These are phyloP conservation scores for Hygrophila difformis DNA, from an alignment of 257 asterid species.

Conservation along the genomic window DNA sequence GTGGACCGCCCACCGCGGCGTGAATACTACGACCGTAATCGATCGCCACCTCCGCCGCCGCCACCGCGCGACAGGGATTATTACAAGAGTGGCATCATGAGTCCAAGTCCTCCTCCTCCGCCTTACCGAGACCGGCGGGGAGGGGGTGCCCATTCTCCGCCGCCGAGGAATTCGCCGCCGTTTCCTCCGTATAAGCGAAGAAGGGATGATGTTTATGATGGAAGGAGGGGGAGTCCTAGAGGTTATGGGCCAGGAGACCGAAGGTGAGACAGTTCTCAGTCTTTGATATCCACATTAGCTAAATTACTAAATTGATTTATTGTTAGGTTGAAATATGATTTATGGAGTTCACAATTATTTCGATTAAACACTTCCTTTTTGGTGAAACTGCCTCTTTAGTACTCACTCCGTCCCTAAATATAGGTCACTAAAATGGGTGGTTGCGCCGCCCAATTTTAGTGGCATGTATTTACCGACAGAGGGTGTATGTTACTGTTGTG, in stretches of 20 bases:
- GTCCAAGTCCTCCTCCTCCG: constrained; percentile 89
- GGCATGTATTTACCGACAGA: no score
- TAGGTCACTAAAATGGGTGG: no score
- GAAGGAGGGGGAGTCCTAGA: constrained; percentile 88
- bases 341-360: no score
- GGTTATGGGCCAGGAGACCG: constrained; percentile 79
- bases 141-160: constrained; percentile 67
- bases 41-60: constrained; percentile 74
- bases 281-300: no score
- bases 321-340: no score
- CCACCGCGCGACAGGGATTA: constrained; percentile 60
- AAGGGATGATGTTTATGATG: constrained; percentile 69
- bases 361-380: no score
- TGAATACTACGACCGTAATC: constrained; percentile 60
- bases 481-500: no score
- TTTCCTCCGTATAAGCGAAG: constrained; percentile 70
- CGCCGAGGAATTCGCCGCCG: constrained; percentile 47
- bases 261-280: constrained; percentile 37
- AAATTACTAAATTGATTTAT: no score
- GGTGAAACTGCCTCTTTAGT: no score
- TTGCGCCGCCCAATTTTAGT: no score
- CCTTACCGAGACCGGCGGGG: constrained; percentile 79
- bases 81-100: constrained; percentile 61
- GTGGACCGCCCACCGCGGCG: constrained; percentile 57
- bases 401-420: no score